Conservation (phyloP, 257 asterid genomes). For the Buddleja alternifolia region DNA sequence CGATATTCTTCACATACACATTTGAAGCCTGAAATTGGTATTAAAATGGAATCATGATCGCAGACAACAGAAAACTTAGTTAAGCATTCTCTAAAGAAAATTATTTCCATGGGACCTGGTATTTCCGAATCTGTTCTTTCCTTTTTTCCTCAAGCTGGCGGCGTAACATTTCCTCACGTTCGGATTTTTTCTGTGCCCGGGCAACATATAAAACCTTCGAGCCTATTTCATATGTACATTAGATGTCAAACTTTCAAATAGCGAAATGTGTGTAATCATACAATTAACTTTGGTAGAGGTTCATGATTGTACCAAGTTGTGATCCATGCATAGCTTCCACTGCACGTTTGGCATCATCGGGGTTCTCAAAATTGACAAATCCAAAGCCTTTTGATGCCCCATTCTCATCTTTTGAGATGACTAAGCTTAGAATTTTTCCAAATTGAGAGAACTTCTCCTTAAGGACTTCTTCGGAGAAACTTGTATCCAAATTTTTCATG, state of each 20-base stretch:
- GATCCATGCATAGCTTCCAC: constrained; percentile 65
- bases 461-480: constrained; percentile 56
- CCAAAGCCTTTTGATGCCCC: constrained; percentile 84
- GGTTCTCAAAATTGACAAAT: constrained; percentile 65
- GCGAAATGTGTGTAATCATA: neutral
- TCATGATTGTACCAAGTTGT: constrained; percentile 58
- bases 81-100: constrained; percentile 22
- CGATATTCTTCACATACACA: constrained; percentile 84
- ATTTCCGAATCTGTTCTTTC: constrained; percentile 65
- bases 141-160: constrained; percentile 76
- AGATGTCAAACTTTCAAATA: constrained; percentile 12
- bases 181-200: constrained; percentile 85
- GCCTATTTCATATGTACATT: constrained; percentile 45
- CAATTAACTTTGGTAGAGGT: constrained; percentile 19
- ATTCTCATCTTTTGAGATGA: constrained; percentile 57
- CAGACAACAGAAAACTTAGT: neutral
- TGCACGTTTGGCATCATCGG: constrained; percentile 65
- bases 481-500: constrained; percentile 66
- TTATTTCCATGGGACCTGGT: constrained; percentile 51
- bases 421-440: constrained; percentile 59
- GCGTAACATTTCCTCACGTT: constrained; percentile 67
- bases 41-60: constrained; percentile 19
- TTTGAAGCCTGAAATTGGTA: constrained; percentile 62
- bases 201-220: constrained; percentile 76
- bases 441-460: constrained; percentile 54